Evolutionary conservation across 1,284 basidiomycete species (phyloP).

Genomic region (Omphalotus olearius): DNA sequence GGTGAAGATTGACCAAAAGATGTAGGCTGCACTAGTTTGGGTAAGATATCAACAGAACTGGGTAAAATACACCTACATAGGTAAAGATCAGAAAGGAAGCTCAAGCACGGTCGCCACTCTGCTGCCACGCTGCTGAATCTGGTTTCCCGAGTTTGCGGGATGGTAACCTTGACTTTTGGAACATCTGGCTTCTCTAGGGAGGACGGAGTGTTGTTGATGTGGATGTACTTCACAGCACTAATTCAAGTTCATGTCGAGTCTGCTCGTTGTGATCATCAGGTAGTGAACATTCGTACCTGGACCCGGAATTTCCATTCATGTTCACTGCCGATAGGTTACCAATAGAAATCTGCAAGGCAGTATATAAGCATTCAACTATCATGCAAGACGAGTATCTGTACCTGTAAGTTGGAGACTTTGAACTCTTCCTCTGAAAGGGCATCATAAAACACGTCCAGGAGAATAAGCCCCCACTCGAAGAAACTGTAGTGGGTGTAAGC

Average conservation of each 20-base stretch:
- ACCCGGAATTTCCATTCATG: neutral
- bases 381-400: conserved; percentile 16
- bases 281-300: neutral
- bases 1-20: conserved; percentile 88
- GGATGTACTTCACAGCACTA: conserved; percentile 2
- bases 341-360: conserved; percentile 3
- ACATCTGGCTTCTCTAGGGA: neutral
- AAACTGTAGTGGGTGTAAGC: conserved; percentile 85
- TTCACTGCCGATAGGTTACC: neutral
- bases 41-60: conserved; percentile 6
- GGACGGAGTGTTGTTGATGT: conserved; percentile 1
- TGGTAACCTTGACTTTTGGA: neutral
- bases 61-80: conserved; percentile 37
- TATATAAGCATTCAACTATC: neutral
- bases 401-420: conserved; percentile 47
- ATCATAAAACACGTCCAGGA: conserved; percentile 79
- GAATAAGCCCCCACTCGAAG: conserved; percentile 84
- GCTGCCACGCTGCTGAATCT: neutral
- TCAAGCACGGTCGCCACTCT: conserved; percentile 23
- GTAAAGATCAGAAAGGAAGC: conserved; percentile 51
- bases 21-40: conserved; percentile 51
- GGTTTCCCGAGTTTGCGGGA: neutral
- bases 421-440: conserved; percentile 66
- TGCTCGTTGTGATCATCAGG: no score
- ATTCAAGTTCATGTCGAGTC: no score